A percentile compares a stretch with the other conserved stretches of the same genome.
Conservation (phyloP, 345 rosid species). For the Pseudoturritis turrita region DNA sequence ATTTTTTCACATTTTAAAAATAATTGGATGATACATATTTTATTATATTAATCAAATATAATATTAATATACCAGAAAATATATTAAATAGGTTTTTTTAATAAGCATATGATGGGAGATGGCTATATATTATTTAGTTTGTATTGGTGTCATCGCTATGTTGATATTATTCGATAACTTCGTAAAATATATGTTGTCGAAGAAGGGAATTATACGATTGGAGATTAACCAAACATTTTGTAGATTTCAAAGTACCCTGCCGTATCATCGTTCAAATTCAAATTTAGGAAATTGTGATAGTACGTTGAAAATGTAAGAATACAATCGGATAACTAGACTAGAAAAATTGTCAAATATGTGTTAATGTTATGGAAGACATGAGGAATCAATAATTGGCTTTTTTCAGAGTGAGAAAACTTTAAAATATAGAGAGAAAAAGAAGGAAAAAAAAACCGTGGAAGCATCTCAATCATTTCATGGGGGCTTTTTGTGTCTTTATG, state of each 20-base stretch:
- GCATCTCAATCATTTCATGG: constrained; percentile 32
- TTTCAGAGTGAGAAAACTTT: neutral
- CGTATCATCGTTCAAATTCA: neutral
- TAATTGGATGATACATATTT: neutral
- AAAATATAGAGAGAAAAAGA: neutral
- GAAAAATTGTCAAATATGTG: neutral
- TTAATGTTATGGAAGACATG: neutral
- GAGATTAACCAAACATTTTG: neutral
- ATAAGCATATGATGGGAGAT: no score
- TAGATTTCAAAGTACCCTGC: neutral
- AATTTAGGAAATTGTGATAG: neutral
- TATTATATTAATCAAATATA: neutral
- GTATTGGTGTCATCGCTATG: no score
- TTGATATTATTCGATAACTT: no score
- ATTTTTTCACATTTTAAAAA: constrained; percentile 2
- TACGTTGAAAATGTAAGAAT: neutral
- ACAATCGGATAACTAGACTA: neutral
- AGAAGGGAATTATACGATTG: no score
- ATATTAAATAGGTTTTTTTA: no score
- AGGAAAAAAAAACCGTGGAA: neutral
- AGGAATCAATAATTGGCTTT: constrained; percentile 11
- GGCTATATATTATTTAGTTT: no score
- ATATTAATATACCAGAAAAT: neutral
- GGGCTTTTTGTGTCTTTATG: constrained; percentile 31
- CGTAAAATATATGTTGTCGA: no score